A percentile compares a stretch with the other conserved stretches of the same genome.
Evolutionary conservation across 129 eudicot genomes (phyloP).

Genomic region (Daucus carota): DNA sequence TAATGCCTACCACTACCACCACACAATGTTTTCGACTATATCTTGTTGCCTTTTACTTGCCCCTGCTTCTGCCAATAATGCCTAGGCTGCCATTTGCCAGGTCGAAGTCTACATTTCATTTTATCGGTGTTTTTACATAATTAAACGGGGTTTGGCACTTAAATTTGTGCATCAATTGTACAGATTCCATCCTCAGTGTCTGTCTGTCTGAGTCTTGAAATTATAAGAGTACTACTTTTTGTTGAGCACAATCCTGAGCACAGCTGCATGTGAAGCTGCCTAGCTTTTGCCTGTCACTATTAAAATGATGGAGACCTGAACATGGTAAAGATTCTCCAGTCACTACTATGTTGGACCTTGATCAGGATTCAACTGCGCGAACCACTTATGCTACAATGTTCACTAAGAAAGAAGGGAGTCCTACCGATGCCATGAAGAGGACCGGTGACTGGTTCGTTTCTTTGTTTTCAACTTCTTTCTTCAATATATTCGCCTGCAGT

Average conservation of each 20-base stretch:
- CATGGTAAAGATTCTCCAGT: constrained; percentile 24
- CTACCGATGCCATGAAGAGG: constrained; percentile 65
- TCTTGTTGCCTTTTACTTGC: neutral
- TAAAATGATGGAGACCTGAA: constrained; percentile 18
- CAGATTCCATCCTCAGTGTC: constrained; percentile 12
- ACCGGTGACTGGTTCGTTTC: constrained; percentile 75
- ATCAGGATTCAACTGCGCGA: constrained; percentile 19
- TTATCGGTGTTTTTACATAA: neutral
- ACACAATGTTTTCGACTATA: neutral
- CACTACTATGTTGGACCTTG: constrained; percentile 41
- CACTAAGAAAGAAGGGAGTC: constrained; percentile 36
- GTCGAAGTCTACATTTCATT: neutral
- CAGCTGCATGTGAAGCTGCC: constrained; percentile 11
- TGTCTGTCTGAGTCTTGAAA: constrained; percentile 19
- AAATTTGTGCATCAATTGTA: neutral
- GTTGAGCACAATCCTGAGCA: neutral
- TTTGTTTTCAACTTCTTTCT: neutral
- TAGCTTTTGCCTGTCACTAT: neutral
- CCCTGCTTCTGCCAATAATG: constrained; percentile 7
- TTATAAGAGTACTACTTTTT: neutral
- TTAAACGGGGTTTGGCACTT: constrained; percentile 13
- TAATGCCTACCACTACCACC: constrained; percentile 8
- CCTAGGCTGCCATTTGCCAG: neutral
- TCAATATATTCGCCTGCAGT: neutral
- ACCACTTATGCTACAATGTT: constrained; percentile 25